Base-by-base conservation (phyloP, 2,329 filamentous ascomycete genomes). In the Colletotrichum lupini region DNA sequence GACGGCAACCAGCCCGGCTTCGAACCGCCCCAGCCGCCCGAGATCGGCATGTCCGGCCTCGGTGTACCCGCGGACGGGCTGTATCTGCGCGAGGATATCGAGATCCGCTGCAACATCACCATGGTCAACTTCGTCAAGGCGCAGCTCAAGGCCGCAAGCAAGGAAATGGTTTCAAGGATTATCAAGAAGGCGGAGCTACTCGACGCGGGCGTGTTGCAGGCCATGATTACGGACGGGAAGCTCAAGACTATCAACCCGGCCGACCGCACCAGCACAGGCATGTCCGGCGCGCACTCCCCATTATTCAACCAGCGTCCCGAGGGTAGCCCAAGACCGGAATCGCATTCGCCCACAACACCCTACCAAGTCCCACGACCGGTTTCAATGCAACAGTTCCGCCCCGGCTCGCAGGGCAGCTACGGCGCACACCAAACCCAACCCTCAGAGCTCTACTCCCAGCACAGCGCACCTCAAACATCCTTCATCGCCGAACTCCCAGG, bases 111-210 rank as follows among this genome's bases (percentile, higher is more conserved):
- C 85, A 93, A 93, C 78, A 83, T 93, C 66, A 87, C 91, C 72
- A 86, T 93, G 81, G 86, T 91, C 71, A 79, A 85, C 60, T 92
- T 93, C 72, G 91, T 93, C 76, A 93, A 92, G 84, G 86, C 88
- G 71, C 90, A 93, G 79, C 87, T 89, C 77, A 92, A 92, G 82
- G 86, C 90, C 9, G 90, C 92, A 8, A 91, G 90, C 76, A 91
- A 91, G 75, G 87, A 92, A 73, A 92, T 94, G 89, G 88, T 94
- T 1, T 85, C 88, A 66, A 87, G 92, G 61, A 88, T 94, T 79
- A 90, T 93, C 78, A 92, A 92, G 78, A 93, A 93, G 84, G 92
- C 92, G 0, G 91, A 92, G 80, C 83, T 94, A 26, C 84, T 94
- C 52, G 92, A 93, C 76, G 85, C 91, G 6, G 92, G 92, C 19